phyloP scores from a whole-genome alignment of 1,284 basidiomycete genomes.

The Irpex rosettiformis region DNA sequence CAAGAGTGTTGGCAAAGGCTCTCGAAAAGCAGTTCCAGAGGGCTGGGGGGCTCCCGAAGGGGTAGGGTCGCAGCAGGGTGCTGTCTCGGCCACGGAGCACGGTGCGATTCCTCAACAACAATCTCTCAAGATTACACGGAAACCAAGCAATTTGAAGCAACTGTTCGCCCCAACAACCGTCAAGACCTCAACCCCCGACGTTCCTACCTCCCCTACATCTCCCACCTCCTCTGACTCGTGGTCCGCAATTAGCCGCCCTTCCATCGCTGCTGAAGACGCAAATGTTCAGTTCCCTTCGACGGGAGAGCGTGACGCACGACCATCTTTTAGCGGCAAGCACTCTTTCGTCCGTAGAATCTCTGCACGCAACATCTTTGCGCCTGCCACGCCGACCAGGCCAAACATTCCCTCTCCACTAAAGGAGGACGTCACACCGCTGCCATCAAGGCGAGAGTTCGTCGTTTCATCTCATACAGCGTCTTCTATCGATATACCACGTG shows the following conservation, averaged over 20 bases:
- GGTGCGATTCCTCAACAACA: slow-evolving; percentile 11
- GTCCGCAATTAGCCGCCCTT: slow-evolving; percentile 14
- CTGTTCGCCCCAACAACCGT: slow-evolving; percentile 19
- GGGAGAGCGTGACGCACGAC: slow-evolving; percentile 10
- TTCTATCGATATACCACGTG: slow-evolving; percentile 4
- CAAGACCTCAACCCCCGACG: slow-evolving; percentile 18
- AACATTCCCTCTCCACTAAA: slow-evolving; percentile 3
- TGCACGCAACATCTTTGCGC: slow-evolving; percentile 28
- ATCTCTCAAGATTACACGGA: slow-evolving; percentile 18
- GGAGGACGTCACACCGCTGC: slow-evolving; percentile 8
- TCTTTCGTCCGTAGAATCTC: slow-evolving; percentile 30
- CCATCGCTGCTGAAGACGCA: slow-evolving; percentile 21
- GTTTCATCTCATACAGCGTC: slow-evolving; percentile 4
- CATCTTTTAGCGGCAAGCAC: slow-evolving; percentile 22
- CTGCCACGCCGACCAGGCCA: slow-evolving; percentile 10
- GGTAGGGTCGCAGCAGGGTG: slow-evolving; percentile 7
- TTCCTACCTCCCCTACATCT: slow-evolving; percentile 16
- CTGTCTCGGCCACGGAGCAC: slow-evolving; percentile 7
- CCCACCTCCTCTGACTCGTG: slow-evolving; percentile 14
- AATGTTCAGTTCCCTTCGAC: slow-evolving; percentile 10
- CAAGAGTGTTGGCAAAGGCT: slow-evolving; percentile 44
- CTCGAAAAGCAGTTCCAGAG: slow-evolving; percentile 13
- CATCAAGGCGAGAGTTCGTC: slow-evolving; percentile 9
- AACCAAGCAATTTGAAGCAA: slow-evolving; percentile 26
- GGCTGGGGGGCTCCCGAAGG: slow-evolving; percentile 6